Conservation (phyloP, 225 moss, liverwort and hornwort genomes). For the Marchantia paleacea region DNA sequence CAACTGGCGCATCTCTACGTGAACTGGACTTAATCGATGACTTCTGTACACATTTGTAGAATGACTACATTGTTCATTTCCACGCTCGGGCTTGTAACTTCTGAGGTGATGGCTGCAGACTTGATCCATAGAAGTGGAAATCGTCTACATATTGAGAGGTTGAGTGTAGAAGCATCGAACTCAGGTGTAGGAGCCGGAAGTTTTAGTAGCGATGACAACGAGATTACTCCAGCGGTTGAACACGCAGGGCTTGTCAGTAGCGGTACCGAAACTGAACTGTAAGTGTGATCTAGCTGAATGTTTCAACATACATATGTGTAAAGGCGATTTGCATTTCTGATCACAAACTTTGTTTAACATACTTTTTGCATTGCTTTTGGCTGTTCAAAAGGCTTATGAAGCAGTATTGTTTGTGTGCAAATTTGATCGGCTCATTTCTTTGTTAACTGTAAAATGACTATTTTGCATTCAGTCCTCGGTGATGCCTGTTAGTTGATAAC, state of each 20-base stretch:
- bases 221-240: conserved; percentile 1
- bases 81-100: not conserved
- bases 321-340: not conserved
- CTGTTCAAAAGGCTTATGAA: too few relatives aligned
- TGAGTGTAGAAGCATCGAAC: conserved; percentile 20
- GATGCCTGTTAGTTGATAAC: not conserved
- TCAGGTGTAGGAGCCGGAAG: conserved; percentile 24
- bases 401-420: too few relatives aligned
- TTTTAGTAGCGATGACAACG: conserved; percentile 23
- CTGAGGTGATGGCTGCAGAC: not conserved
- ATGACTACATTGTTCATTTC: not conserved
- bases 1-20: not conserved
- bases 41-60: not conserved
- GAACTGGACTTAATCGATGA: not conserved
- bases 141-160: conserved; percentile 1
- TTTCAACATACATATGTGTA: not conserved
- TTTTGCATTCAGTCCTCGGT: not conserved
- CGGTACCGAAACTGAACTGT: conserved; percentile 20
- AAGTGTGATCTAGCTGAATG: conserved; percentile 17
- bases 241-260: not conserved
- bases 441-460: too few relatives aligned
- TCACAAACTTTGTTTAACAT: too few relatives aligned
- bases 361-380: too few relatives aligned
- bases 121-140: not conserved
- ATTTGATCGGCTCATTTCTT: too few relatives aligned